Percentiles rank a stretch among this genome's conserved stretches.
phyloP scores from a whole-genome alignment of 2,329 filamentous ascomycete species.

The Thielaviopsis punctulata region DNA sequence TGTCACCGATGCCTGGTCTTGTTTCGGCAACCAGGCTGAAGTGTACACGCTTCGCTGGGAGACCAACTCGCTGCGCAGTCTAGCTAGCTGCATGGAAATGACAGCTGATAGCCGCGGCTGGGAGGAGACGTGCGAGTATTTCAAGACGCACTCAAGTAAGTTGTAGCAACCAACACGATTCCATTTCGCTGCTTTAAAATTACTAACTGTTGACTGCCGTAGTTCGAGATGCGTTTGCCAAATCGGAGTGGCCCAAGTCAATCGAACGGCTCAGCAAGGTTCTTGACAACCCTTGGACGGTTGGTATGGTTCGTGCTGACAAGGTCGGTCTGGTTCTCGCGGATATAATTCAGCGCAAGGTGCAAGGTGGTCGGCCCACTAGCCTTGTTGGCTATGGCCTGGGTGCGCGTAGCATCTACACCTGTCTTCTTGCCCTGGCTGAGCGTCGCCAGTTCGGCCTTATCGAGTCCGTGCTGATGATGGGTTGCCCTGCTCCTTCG shows the following conservation, averaged over 20 bases:
- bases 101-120: conserved; percentile 71
- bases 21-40: conserved; percentile 56
- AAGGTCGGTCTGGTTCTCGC: conserved; percentile 57
- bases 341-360: conserved; percentile 64
- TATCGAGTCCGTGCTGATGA: conserved; percentile 69
- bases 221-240: conserved; percentile 9
- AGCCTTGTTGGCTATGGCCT: conserved; percentile 70
- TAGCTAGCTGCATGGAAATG: conserved; percentile 61
- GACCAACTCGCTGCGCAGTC: conserved; percentile 53
- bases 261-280: conserved; percentile 54
- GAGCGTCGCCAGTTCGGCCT: conserved; percentile 71
- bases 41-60: conserved; percentile 77
- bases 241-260: conserved; percentile 39
- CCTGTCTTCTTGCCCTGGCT: conserved; percentile 63
- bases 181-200: conserved; percentile 22
- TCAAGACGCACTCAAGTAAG: conserved; percentile 30
- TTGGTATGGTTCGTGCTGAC: conserved; percentile 59
- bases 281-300: conserved; percentile 66
- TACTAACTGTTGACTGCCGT: conserved; percentile 24
- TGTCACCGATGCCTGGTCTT: conserved; percentile 54
- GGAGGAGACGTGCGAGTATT: conserved; percentile 43
- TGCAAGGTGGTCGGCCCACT: conserved; percentile 67
- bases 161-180: neutral
- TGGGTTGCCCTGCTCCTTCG: conserved; percentile 66
- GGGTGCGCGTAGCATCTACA: conserved; percentile 68